These are phyloP conservation scores for Hypoxylon lenormandii DNA, from an alignment of 495 filamentous ascomycete species.

Conservation along the genomic window DNA sequence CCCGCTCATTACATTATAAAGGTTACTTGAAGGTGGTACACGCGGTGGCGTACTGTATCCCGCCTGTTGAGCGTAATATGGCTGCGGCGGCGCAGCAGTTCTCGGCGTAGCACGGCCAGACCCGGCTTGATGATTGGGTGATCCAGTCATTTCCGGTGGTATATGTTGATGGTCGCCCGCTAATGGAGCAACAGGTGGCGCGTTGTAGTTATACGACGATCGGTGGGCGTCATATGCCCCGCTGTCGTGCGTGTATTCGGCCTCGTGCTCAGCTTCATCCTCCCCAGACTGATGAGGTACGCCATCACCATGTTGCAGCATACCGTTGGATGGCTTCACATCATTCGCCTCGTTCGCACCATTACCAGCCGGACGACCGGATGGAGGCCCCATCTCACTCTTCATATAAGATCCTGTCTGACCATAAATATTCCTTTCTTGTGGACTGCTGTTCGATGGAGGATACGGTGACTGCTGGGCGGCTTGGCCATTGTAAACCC, in stretches of 20 bases:
- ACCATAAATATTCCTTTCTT: slow-evolving; percentile 77
- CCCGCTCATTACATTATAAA: slow-evolving; percentile 92
- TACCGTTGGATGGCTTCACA: slow-evolving; percentile 74
- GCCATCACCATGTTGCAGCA: slow-evolving; percentile 68
- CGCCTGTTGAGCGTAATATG: slow-evolving; percentile 74
- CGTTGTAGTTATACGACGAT: slow-evolving; percentile 78
- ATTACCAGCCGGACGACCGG: slow-evolving; percentile 67
- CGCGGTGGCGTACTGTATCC: slow-evolving; percentile 87
- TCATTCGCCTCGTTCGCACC: slow-evolving; percentile 72
- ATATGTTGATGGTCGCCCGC: slow-evolving; percentile 82
- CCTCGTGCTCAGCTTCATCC: slow-evolving; percentile 78
- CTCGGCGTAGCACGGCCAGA: slow-evolving; percentile 90
- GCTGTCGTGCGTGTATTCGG: slow-evolving; percentile 83
- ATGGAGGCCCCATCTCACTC: slow-evolving; percentile 91
- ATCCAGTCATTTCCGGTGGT: slow-evolving; percentile 85
- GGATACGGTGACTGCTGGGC: slow-evolving; percentile 77
- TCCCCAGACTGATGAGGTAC: slow-evolving; percentile 70
- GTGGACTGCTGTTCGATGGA: slow-evolving; percentile 70
- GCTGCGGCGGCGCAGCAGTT: slow-evolving; percentile 72
- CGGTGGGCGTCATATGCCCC: slow-evolving; percentile 76
- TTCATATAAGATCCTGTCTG: slow-evolving; percentile 79
- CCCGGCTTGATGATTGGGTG: slow-evolving; percentile 83
- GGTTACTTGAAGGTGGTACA: slow-evolving; percentile 74
- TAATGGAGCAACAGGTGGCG: slow-evolving; percentile 72
- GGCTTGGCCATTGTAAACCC: slow-evolving; percentile 82